phyloP scores from a whole-genome alignment of 2,329 filamentous ascomycete genomes.

The Fusarium sp. region DNA sequence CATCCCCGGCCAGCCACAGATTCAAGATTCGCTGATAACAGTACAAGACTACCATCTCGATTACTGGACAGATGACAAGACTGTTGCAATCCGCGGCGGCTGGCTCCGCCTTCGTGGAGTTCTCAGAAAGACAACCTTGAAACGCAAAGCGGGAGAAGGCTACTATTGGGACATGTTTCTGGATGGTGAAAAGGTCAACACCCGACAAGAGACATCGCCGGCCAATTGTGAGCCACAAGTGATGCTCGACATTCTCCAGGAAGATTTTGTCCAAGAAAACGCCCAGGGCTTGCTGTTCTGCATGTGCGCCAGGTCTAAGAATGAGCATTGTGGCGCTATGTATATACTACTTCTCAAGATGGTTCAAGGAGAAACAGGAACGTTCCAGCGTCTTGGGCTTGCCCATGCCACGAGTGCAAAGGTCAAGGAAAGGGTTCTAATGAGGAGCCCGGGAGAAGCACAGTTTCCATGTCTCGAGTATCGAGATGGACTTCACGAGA shows the following conservation, averaged over 20 bases:
- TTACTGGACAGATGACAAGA: background rate
- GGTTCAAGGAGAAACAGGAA: background rate
- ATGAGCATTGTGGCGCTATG: background rate
- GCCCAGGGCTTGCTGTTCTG: background rate
- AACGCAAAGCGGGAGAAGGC: background rate
- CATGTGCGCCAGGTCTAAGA: background rate
- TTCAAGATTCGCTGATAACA: background rate
- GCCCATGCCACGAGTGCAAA: background rate
- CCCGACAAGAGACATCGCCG: background rate
- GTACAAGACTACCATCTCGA: background rate
- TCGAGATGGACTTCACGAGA: background rate
- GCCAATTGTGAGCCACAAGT: background rate
- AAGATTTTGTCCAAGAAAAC: background rate
- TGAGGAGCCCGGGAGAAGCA: background rate
- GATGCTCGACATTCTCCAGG: background rate
- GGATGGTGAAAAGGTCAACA: background rate
- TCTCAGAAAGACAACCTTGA: background rate
- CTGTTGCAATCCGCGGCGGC: background rate
- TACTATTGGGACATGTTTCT: background rate
- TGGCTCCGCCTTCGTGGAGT: background rate
- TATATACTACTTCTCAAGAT: background rate
- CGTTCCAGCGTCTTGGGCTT: background rate
- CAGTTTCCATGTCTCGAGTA: background rate
- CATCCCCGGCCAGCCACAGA: background rate
- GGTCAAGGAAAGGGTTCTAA: background rate